Base-by-base conservation (phyloP, 1,284 basidiomycete genomes). In the Ustilago shanxiensis region DNA sequence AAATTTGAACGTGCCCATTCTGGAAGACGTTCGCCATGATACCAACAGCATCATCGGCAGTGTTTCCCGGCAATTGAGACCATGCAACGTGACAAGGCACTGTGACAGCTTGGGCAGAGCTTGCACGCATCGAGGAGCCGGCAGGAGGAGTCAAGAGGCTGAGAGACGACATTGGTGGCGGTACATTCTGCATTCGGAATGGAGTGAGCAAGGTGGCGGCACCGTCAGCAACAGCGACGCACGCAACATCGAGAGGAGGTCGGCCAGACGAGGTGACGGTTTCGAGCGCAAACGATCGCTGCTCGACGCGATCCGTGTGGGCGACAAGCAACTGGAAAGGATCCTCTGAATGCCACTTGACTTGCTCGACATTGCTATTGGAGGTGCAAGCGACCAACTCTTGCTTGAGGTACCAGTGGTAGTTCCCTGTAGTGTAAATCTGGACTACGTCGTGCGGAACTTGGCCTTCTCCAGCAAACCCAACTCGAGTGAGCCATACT, bases 381-480 rank as follows among this genome's bases (percentile, higher is more conserved):
- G 53, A 16, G n/a, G 44, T 41, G 1, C 66, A 35, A 11, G 69
- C 55, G 6, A 67, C 50, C 24, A 83, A 45, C 51, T 85, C 82
- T 53, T 84, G 80, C 72, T 84, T 85, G 52, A 85, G 77, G 52
- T 85, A 95, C 93, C 95, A 98, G 86, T 98, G 93, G 86, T 97
- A 99, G 86, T 99, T 99, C 54, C 93, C 92, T 26, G 90, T 94
- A 0, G 94, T 93, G 95, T 95, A 99, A 2, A 99, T 88, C 87
- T 99, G 97, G 22, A 99, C 77, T 18, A 62, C 66, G 35, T 61
- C 57, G 14, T n/a, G 28, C 16, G 35, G 54, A 13, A 55, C 24
- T 7, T 52, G 59, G 16, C 54, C 29, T 29, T 49, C n/a, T 9
- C 55, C 54, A n/a, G 50, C 20, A 6, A 8, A 29, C 2, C 35